Percentiles rank a stretch among this genome's conserved stretches.
These are phyloP conservation scores for Gossypioides kirkii DNA, from an alignment of 345 rosid genomes.

Conservation along the genomic window DNA sequence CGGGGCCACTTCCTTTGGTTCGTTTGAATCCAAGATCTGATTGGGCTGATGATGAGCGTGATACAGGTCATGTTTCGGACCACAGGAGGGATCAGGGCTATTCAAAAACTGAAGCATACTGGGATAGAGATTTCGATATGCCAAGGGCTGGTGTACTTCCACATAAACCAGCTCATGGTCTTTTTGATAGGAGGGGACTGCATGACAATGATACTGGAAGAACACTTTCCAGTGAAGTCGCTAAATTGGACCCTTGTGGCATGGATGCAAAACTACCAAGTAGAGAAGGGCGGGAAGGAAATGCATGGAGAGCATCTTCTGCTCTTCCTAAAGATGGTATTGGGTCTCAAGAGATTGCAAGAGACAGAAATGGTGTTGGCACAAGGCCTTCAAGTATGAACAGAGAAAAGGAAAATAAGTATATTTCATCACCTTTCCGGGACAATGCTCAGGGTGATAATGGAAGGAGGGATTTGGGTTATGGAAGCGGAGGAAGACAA, in stretches of 20 bases:
- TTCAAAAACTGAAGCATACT: conserved; percentile 52
- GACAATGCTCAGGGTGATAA: conserved; percentile 44
- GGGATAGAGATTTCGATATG: conserved; percentile 76
- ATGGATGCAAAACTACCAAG: conserved; percentile 43
- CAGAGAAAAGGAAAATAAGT: conserved; percentile 59
- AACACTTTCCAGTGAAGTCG: conserved; percentile 56
- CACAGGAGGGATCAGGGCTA: conserved; percentile 58
- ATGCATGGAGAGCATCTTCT: conserved; percentile 64
- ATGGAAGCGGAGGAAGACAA: conserved; percentile 58
- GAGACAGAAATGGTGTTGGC: conserved; percentile 38
- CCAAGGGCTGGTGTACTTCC: conserved; percentile 56
- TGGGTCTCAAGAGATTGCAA: conserved; percentile 38
- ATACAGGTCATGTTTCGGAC: conserved; percentile 65
- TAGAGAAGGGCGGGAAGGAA: conserved; percentile 62
- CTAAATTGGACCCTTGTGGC: conserved; percentile 34
- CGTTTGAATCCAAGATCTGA: conserved; percentile 84
- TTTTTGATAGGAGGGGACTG: conserved; percentile 51
- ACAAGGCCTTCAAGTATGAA: conserved; percentile 42
- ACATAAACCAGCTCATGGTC: conserved; percentile 49
- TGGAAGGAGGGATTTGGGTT: conserved; percentile 53
- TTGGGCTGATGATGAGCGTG: conserved; percentile 99
- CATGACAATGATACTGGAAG: conserved; percentile 60
- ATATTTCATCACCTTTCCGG: conserved; percentile 33
- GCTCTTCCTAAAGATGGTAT: conserved; percentile 42
- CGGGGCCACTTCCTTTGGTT: conserved; percentile 73